A percentile compares a stretch with the other conserved stretches of the same genome.
Conservation (phyloP, 129 eudicot genomes). For the Saposhnikovia divaricata region DNA sequence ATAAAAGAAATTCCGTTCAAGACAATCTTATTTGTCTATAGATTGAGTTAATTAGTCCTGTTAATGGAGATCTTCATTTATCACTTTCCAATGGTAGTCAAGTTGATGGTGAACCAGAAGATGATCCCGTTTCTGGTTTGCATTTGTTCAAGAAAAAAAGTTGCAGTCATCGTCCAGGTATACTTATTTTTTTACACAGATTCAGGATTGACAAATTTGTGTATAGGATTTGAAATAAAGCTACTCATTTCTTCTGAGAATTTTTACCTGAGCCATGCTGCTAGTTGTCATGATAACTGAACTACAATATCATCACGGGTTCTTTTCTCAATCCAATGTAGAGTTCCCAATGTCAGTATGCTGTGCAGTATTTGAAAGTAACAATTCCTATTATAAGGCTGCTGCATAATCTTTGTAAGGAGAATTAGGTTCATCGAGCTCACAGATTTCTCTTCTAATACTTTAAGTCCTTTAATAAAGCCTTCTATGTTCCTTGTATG, state of each 20-base stretch:
- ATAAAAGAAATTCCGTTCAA: conserved; percentile 5
- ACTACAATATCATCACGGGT: neutral
- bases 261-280: neutral
- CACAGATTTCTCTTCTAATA: neutral
- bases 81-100: conserved; percentile 33
- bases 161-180: conserved; percentile 66
- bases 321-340: neutral
- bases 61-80: conserved; percentile 61
- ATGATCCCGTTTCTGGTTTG: conserved; percentile 60
- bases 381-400: neutral
- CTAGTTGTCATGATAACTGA: neutral
- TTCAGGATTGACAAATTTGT: neutral
- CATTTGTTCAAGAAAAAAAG: conserved; percentile 56
- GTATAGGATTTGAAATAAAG: neutral
- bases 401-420: neutral
- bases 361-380: neutral
- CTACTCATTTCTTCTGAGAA: neutral
- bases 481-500: neutral
- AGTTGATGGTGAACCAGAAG: conserved; percentile 31
- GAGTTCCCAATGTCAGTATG: neutral
- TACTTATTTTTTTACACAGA: neutral
- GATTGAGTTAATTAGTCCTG: conserved; percentile 74
- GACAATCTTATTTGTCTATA: conserved; percentile 17
- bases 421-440: neutral
- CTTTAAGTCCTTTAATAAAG: neutral